Evolutionary conservation across 768 basidiomycete species (phyloP).

Genomic region (Gloeostereum incarnatum): DNA sequence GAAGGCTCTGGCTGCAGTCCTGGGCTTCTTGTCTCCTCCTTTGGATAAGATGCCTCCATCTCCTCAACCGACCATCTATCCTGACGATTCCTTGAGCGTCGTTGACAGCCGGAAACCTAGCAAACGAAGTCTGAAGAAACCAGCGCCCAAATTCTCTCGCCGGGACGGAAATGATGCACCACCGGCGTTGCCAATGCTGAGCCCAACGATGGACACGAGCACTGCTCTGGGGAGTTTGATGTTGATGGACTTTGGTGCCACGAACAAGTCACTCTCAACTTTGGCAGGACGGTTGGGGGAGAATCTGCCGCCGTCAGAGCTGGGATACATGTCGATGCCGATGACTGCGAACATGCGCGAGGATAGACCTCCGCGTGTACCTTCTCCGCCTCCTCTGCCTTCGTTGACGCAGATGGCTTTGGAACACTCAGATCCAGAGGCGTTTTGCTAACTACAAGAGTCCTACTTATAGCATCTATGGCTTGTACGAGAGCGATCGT

Average conservation of each 20-base stretch:
- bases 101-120: slow-evolving; percentile 25
- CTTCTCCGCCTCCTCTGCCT: slow-evolving; percentile 66
- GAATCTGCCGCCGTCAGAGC: too few species aligned
- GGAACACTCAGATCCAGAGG: slow-evolving; percentile 51
- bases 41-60: slow-evolving; percentile 29
- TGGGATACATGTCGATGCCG: not conserved
- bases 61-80: slow-evolving; percentile 57
- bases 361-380: slow-evolving; percentile 71
- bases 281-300: slow-evolving; percentile 12
- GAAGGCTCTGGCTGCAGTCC: slow-evolving; percentile 26
- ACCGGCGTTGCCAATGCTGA: slow-evolving; percentile 15
- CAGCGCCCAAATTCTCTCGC: slow-evolving; percentile 11
- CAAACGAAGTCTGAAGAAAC: slow-evolving; percentile 22
- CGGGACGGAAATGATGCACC: slow-evolving; percentile 14
- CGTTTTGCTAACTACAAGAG: slow-evolving; percentile 61
- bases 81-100: slow-evolving; percentile 65
- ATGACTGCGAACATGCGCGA: slow-evolving; percentile 12
- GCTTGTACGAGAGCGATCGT: slow-evolving; percentile 55
- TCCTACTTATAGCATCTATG: slow-evolving; percentile 79
- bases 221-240: slow-evolving; percentile 49
- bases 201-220: slow-evolving; percentile 27
- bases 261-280: slow-evolving; percentile 23
- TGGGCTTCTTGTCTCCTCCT: slow-evolving; percentile 21
- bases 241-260: slow-evolving; percentile 46
- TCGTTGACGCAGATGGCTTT: slow-evolving; percentile 74